Evolutionary conservation across 2,329 filamentous ascomycete genomes (phyloP), one percentile per base, ranked within the genome.

Genomic region (Fusarium bactridioides): DNA sequence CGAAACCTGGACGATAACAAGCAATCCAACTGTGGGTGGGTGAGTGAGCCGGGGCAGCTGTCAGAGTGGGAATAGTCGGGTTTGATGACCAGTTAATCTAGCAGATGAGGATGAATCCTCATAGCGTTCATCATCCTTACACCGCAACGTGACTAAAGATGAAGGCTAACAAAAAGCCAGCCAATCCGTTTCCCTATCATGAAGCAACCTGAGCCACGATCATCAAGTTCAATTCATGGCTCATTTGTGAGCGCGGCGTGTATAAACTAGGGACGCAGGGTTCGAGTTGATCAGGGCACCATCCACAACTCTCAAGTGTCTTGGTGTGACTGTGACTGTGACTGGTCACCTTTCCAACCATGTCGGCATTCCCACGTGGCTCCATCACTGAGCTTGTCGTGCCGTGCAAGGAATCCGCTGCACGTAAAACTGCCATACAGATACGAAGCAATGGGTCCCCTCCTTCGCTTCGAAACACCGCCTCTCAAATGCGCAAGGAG

Each of bases 331-430:
- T 48, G 29, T 27, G 33, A 48, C 40, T 61, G 57, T 76, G 70
- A 75, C 75, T 76, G 67, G 69, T 76, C 75, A 73, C 54, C 61
- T 76, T 71, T 65, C 50, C 62, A 50, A 50, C 60, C 67, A 43
- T 69, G 72, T 72, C 67, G 62, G 57, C 67, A 67, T 67, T 77
- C 64, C 75, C 75, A 77, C 75, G 75, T 77, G 75, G 74, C 70
- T 73, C 56, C 61, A 77, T 68, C 47, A 64, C 61, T 69, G 62
- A 73, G 64, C 64, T 69, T 48, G 38, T 64, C 57, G 41, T 64
- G 70, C 64, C 47, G 57, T 60, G 41, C 58, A 57, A 62, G 45
- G 61, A 70, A 64, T 66, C 61, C 61, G 69, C 59, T 66, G 50
- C 70, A 61, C 67, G 64, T 74, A 76, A 76, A 64, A 54, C 58